A percentile compares a stretch with the other conserved stretches of the same genome.
phyloP scores from a whole-genome alignment of 768 basidiomycete species.

The Peribolospora kevripleyi region DNA sequence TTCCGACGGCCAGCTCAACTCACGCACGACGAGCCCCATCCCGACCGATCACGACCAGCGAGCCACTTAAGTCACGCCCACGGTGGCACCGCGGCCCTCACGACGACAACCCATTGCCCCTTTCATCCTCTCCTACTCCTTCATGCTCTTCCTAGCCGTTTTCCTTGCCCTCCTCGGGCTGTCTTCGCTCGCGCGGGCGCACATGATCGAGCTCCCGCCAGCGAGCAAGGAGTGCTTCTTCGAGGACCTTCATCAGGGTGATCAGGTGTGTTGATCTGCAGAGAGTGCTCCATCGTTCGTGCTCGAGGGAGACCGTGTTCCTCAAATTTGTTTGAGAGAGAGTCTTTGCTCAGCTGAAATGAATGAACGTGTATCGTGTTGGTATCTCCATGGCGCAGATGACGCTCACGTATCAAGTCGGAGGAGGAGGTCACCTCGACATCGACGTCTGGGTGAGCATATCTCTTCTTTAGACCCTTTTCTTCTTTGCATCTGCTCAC shows the following conservation, averaged over 20 bases:
- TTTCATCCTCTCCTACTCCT: not conserved
- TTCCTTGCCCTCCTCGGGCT: not conserved
- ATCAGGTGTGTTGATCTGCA: constrained; percentile 34
- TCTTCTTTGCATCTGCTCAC: constrained; percentile 1
- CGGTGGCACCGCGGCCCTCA: too few relatives aligned
- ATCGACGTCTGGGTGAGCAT: constrained; percentile 74
- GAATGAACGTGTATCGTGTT: not conserved
- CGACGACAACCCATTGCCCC: too few relatives aligned
- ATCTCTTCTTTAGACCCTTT: not conserved
- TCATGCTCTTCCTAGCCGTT: not conserved
- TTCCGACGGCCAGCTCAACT: too few relatives aligned
- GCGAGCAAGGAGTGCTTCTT: constrained; percentile 85
- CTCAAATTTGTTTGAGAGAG: not conserved
- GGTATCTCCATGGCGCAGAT: constrained; percentile 31
- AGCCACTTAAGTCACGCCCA: too few relatives aligned
- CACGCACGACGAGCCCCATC: too few relatives aligned
- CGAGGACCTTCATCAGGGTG: constrained; percentile 71
- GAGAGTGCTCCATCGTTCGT: too few relatives aligned
- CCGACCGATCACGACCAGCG: too few relatives aligned
- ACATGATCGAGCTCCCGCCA: constrained; percentile 32
- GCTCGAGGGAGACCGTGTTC: not conserved
- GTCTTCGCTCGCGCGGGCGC: constrained; percentile 8
- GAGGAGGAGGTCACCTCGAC: constrained; percentile 85
- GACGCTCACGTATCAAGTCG: constrained; percentile 98
- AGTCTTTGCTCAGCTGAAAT: not conserved